These are phyloP conservation scores for Trematosphaeria pertusa DNA, from an alignment of 2,329 filamentous ascomycete genomes.

Conservation along the genomic window DNA sequence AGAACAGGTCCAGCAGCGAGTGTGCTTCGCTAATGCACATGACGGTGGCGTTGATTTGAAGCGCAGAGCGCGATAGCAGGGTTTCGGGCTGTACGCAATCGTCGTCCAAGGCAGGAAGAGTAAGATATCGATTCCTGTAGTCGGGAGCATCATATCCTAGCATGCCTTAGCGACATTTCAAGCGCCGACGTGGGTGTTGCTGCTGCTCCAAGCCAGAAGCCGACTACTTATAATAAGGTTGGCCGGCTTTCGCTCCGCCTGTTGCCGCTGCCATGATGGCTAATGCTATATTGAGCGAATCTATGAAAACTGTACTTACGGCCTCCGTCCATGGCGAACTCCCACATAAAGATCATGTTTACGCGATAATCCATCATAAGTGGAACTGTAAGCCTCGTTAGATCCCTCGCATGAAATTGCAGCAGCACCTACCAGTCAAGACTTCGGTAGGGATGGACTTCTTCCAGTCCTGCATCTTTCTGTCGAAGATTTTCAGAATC, in stretches of 20 bases:
- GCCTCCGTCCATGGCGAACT: conserved; percentile 48
- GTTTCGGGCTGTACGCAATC: conserved; percentile 42
- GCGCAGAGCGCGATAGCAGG: conserved; percentile 37
- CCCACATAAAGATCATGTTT: conserved; percentile 46
- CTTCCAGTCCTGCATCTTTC: conserved; percentile 45
- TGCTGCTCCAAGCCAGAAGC: no score
- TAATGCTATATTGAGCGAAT: no score
- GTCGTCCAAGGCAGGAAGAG: conserved; percentile 43
- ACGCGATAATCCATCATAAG: conserved; percentile 40
- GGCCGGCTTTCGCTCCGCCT: no score
- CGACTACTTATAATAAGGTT: no score
- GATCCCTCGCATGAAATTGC: not conserved
- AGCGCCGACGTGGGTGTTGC: no score
- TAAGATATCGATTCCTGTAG: conserved; percentile 42
- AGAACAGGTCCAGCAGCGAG: conserved; percentile 39
- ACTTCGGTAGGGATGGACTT: conserved; percentile 39
- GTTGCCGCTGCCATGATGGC: no score
- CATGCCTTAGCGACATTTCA: not conserved
- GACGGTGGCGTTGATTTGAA: conserved; percentile 46
- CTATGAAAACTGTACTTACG: conserved; percentile 11
- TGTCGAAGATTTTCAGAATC: conserved; percentile 44
- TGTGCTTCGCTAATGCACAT: conserved; percentile 43
- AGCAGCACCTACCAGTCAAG: conserved; percentile 30
- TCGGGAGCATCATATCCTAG: conserved; percentile 42
- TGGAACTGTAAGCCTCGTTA: conserved; percentile 13